Conservation (phyloP, 164 flowering plant species). For the Magnolia officinalis region DNA sequence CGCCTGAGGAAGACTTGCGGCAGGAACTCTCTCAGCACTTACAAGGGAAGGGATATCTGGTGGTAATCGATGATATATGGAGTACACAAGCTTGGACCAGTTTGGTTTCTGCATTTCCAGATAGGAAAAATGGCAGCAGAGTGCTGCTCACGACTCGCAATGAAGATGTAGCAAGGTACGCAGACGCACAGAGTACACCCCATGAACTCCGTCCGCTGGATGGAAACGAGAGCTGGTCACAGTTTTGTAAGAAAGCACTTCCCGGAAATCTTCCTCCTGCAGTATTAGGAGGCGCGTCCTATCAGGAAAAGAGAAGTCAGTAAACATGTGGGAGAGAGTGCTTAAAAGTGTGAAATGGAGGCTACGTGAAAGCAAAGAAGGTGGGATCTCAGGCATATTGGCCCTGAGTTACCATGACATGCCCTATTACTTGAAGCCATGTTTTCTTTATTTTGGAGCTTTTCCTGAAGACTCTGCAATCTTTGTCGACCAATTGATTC, state of each 20-base stretch:
- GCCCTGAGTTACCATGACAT: constrained; percentile 9
- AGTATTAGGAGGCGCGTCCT: background rate
- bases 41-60: background rate
- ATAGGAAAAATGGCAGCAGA: constrained; percentile 7
- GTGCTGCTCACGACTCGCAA: constrained; percentile 7
- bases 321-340: constrained; percentile 5
- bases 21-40: background rate
- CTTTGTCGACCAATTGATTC: background rate
- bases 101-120: background rate
- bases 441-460: background rate
- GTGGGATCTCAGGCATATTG: background rate
- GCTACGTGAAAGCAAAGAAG: constrained; percentile 1
- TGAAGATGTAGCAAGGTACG: background rate
- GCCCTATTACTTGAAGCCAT: background rate
- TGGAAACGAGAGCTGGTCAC: background rate
- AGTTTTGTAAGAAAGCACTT: background rate
- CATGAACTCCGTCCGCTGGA: background rate
- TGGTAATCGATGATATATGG: constrained; percentile 9
- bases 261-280: background rate
- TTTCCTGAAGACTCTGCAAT: background rate
- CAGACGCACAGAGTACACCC: background rate
- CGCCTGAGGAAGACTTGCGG: background rate
- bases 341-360: background rate
- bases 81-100: background rate
- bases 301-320: background rate